phyloP scores from a whole-genome alignment of 371 early-diverging fungal species.

The Mucor velutinosus region DNA sequence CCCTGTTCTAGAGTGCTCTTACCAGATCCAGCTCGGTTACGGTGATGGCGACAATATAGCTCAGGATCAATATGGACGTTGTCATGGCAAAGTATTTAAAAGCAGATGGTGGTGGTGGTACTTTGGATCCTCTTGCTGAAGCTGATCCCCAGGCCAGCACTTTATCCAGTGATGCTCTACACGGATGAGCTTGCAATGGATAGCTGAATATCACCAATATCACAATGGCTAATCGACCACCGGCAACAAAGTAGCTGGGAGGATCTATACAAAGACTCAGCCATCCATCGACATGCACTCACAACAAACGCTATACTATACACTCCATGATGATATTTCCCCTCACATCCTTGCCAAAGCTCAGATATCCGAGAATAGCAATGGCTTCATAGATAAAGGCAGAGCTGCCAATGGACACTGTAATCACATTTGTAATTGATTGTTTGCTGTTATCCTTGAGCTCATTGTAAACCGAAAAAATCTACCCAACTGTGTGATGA shows the following conservation, averaged over 20 bases:
- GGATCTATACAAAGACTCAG: constrained; percentile 51
- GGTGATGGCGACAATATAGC: constrained; percentile 76
- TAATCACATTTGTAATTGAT: constrained; percentile 68
- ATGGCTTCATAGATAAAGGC: constrained; percentile 85
- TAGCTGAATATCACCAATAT: constrained; percentile 93
- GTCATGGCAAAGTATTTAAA: constrained; percentile 74
- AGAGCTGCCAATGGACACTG: constrained; percentile 79
- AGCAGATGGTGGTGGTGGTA: constrained; percentile 39
- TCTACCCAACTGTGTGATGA: constrained; percentile 40
- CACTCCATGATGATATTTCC: constrained; percentile 93
- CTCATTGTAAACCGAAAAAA: constrained; percentile 94
- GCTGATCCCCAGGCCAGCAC: constrained; percentile 38
- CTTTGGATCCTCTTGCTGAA: constrained; percentile 30
- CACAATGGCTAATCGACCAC: constrained; percentile 90
- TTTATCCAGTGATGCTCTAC: constrained; percentile 91
- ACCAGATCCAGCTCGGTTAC: constrained; percentile 80
- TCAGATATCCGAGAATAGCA: constrained; percentile 93
- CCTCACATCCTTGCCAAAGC: constrained; percentile 86
- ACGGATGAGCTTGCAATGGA: constrained; percentile 98
- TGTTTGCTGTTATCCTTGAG: constrained; percentile 76
- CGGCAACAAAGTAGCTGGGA: constrained; percentile 71
- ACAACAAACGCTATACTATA: constrained; percentile 23
- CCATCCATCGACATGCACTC: not conserved
- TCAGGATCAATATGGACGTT: constrained; percentile 62
- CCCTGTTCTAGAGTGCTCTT: not conserved